Evolutionary conservation across 495 filamentous ascomycete genomes (phyloP).

Genomic region (Pseudomonodictys pantanalensis): DNA sequence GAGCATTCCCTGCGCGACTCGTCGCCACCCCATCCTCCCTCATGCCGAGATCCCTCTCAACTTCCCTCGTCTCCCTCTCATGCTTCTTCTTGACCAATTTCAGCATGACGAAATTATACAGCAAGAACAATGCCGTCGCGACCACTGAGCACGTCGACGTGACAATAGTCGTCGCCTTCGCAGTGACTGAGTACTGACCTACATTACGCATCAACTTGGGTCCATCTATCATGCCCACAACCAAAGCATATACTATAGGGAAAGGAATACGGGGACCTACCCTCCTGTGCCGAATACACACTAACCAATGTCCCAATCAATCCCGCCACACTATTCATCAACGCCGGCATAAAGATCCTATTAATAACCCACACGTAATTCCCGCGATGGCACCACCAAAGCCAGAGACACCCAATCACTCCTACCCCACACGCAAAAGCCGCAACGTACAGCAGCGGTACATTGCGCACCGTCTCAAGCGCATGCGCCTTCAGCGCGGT

Average conservation of each 20-base stretch:
- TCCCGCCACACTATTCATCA: slow-evolving; percentile 49
- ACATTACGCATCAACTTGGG: background rate
- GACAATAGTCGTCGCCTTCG: slow-evolving; percentile 41
- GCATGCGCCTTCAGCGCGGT: slow-evolving; percentile 34
- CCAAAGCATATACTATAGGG: background rate
- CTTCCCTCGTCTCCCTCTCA: slow-evolving; percentile 15
- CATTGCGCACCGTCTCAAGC: slow-evolving; percentile 8
- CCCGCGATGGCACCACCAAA: slow-evolving; percentile 35
- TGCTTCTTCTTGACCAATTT: slow-evolving; percentile 34
- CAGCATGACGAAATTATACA: slow-evolving; percentile 42
- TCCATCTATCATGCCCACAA: background rate
- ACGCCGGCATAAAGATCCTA: slow-evolving; percentile 41
- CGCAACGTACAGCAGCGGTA: slow-evolving; percentile 16
- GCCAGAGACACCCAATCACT: slow-evolving; percentile 17
- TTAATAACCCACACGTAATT: slow-evolving; percentile 51
- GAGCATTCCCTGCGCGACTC: too few relatives aligned
- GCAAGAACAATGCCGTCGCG: slow-evolving; percentile 34
- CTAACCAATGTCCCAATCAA: slow-evolving; percentile 49
- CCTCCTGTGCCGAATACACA: slow-evolving; percentile 49
- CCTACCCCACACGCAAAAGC: slow-evolving; percentile 11
- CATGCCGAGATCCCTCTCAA: background rate
- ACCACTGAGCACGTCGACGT: slow-evolving; percentile 26
- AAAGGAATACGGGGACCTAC: slow-evolving; percentile 35
- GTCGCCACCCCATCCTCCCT: background rate
- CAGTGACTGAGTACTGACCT: slow-evolving; percentile 40